Base-by-base conservation (phyloP, 2,329 filamentous ascomycete genomes). In the Pezizomycotina sp. region DNA sequence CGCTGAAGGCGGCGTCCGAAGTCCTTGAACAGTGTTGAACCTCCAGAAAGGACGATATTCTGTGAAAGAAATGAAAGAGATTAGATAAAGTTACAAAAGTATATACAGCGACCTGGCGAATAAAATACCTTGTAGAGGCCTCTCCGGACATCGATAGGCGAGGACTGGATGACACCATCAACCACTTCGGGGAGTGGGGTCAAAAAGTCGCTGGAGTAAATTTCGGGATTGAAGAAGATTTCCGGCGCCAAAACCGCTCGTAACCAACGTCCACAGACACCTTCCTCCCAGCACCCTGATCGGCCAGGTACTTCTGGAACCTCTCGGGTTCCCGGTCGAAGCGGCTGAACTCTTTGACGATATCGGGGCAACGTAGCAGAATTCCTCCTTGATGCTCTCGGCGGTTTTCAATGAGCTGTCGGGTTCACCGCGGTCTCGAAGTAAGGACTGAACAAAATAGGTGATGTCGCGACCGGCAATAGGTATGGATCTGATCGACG, bases 181-280 rank as follows among this genome's bases (percentile, higher is more conserved):
- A 98, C 91, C 32, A 98, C 89, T 32, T 71, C 79, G 15, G 89
- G 89, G 6, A 98, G 70, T 9, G 89, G 89, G 8, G 89, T 98
- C 48, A 98, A 64, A 65, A 98, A 98, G 57, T 98, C 89, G 49
- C 86, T 95, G 45, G 82, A 92, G 68, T 95, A 95, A 54, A 98
- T 98, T 63, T 98, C 89, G 19, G 89, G 89, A 62, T 98, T 98
- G 72, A 98, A 98, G 63, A 98, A 98, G 55, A 98, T 98, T 60
- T 98, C 89, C 15, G 91, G 91, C 2, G 89, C 89, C 42, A 98
- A 68, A 98, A 98, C 21, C 89, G 79, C 60, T 98, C 89, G 62
- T 95, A 98, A 34, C 89, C 89, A 34, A 98, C 80, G 53, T 98
- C 91, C 29, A 98, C 82, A 2, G 66, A 70, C 14, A 86, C 75